These are phyloP conservation scores for Colletotrichum navitas DNA, from an alignment of 2,329 filamentous ascomycete species.

Conservation along the genomic window DNA sequence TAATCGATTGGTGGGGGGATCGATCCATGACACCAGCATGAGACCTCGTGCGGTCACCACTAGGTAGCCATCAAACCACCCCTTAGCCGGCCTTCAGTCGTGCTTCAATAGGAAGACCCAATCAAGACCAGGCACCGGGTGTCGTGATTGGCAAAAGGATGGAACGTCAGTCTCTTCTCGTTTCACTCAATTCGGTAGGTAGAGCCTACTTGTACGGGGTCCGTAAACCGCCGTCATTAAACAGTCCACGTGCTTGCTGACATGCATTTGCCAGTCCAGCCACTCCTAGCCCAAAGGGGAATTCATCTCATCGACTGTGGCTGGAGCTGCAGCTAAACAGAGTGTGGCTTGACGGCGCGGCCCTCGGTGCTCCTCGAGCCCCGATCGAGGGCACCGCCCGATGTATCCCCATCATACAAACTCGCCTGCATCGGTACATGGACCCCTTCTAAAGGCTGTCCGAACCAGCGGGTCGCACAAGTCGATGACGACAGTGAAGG, in stretches of 20 bases:
- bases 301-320: constrained; percentile 6
- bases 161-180: constrained; percentile 28
- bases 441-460: not conserved
- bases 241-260: not conserved
- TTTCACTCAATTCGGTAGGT: constrained; percentile 34
- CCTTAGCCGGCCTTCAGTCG: constrained; percentile 5
- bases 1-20: constrained; percentile 4
- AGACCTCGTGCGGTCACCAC: constrained; percentile 2
- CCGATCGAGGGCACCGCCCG: constrained; percentile 25
- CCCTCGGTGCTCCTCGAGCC: constrained; percentile 29
- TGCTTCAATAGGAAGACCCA: constrained; percentile 24
- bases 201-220: too few species aligned
- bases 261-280: not conserved
- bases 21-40: constrained; percentile 25
- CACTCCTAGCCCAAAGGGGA: not conserved
- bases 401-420: constrained; percentile 35
- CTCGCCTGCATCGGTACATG: constrained; percentile 24
- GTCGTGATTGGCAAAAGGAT: constrained; percentile 22
- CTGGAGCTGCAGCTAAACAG: not conserved
- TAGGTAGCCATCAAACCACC: constrained; percentile 7
- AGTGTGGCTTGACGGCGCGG: constrained; percentile 15
- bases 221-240: not conserved
- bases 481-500: constrained; percentile 42
- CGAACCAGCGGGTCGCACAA: constrained; percentile 17
- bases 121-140: constrained; percentile 27